Base-by-base conservation (phyloP, 2,329 filamentous ascomycete genomes). In the Hypoxylon sp. region DNA sequence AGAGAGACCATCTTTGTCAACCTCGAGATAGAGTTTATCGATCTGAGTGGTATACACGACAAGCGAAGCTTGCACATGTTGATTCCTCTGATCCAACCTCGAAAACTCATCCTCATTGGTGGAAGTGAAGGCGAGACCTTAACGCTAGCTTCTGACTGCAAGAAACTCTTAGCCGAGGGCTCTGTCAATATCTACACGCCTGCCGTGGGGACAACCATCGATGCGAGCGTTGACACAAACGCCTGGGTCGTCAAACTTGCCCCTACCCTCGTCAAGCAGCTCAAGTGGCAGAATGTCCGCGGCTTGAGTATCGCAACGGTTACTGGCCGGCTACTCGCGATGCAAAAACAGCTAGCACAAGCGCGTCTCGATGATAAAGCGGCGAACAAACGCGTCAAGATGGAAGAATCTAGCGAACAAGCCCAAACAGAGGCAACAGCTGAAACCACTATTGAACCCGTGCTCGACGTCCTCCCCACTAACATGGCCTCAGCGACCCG, bases 161-260 rank as follows among this genome's bases (percentile, higher is more conserved):
- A 90, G 64, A 89, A 89, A 71, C 82, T 93, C 0, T 80, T 90
- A 30, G 80, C 80, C n/a, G 82, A 84, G 36, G 79, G 80, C 46
- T 80, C 83, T 16, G 85, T 88, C 33, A 89, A 94, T 68, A 92
- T 99, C 4, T 95, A 95, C 75, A 93, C 93, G 0, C 96, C 96
- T 0, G 78, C 81, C 8, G 82, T 92, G n/a, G 93, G 93, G 22
- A 82, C 85, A 32, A 82, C 84, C 12, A 85, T 99, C 42, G 90
- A 99, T 77, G 96, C 95, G 11, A 97, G 94, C 74, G 95, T 98
- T 42, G 96, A 99, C 76, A 98, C 95, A 4, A 97, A 98, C 76
- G 94, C 96, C 3, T 99, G 96, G 96, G 90, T 92, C 22, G 92
- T 99, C 64, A 97, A 94, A 78, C 85, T 99, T 16, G 93, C 93